These are phyloP conservation scores for Fusarium lyarnte DNA, from an alignment of 2,329 filamentous ascomycete genomes.

Conservation along the genomic window DNA sequence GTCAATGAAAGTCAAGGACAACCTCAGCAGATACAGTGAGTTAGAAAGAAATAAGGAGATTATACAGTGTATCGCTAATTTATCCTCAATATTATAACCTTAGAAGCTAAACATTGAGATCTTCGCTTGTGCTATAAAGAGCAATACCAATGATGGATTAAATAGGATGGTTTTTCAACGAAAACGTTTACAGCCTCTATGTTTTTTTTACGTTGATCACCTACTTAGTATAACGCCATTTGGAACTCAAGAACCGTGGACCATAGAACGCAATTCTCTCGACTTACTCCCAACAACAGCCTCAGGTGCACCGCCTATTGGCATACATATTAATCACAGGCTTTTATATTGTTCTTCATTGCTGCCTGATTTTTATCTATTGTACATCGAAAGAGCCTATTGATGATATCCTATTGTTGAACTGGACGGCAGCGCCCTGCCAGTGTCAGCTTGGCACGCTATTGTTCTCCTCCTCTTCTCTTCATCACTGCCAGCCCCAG, in stretches of 20 bases:
- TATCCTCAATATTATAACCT: too few relatives aligned
- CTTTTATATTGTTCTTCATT: background rate
- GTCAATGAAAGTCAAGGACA: too few relatives aligned
- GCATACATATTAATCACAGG: background rate
- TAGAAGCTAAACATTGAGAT: background rate
- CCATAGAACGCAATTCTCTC: background rate
- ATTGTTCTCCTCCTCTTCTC: background rate
- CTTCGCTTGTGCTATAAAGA: background rate
- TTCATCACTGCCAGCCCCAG: background rate
- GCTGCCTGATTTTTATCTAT: background rate
- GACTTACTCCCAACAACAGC: background rate
- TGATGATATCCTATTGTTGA: background rate
- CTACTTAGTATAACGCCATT: background rate
- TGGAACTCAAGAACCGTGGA: background rate
- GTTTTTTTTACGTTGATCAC: background rate
- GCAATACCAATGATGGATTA: background rate
- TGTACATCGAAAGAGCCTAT: background rate
- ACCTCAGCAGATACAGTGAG: background rate
- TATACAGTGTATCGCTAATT: background rate
- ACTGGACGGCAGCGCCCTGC: background rate
- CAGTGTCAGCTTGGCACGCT: constrained; percentile 2
- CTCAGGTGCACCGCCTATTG: background rate
- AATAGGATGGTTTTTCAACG: background rate
- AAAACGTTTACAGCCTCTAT: background rate
- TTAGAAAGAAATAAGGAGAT: background rate